phyloP scores from a whole-genome alignment of 345 rosid genomes.

The Toxicodendron radicans region DNA sequence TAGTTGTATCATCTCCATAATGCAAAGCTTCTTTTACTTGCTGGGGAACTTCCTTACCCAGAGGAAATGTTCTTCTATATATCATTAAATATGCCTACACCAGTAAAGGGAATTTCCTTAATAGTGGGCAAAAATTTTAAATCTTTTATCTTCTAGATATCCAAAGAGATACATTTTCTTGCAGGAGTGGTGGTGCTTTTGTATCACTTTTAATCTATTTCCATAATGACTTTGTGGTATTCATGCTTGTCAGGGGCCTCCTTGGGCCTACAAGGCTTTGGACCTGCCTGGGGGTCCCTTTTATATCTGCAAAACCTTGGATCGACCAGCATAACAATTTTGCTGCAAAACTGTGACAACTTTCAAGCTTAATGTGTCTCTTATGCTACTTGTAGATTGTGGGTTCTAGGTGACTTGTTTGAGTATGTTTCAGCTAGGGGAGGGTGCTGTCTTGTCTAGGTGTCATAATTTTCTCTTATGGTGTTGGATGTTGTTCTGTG shows the following conservation, averaged over 20 bases:
- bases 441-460: not conserved
- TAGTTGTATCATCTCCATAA: not conserved
- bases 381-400: not conserved
- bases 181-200: no score
- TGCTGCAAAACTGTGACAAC: not conserved
- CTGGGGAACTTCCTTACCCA: no score
- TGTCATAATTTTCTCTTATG: not conserved
- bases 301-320: no score
- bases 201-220: no score
- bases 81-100: no score
- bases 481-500: not conserved
- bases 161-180: no score
- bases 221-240: not conserved
- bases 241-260: not conserved
- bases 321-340: no score
- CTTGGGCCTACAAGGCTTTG: not conserved
- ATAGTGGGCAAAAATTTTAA: no score
- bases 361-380: not conserved
- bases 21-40: no score
- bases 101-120: no score
- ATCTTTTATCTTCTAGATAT: no score
- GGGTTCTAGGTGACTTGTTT: not conserved
- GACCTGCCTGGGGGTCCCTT: not conserved
- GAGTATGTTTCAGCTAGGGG: not conserved
- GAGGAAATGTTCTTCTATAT: no score